Evolutionary conservation across 2,329 filamentous ascomycete genomes (phyloP).

Genomic region (Venturia oleaginea): DNA sequence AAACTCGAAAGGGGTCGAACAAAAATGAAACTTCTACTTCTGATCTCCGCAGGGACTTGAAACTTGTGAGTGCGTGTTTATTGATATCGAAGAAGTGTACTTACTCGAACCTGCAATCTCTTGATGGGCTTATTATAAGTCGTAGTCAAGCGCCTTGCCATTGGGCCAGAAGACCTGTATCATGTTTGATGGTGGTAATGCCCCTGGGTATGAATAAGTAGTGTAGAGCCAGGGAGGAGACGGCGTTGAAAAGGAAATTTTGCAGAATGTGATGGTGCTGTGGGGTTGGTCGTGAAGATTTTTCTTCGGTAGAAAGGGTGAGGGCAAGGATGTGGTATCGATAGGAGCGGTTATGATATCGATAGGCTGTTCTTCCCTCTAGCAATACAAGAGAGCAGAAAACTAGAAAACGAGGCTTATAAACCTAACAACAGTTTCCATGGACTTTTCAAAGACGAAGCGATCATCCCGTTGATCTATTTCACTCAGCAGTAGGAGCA

Average conservation of each 20-base stretch:
- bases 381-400: not conserved
- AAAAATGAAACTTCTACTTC: no score
- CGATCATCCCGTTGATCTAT: not conserved
- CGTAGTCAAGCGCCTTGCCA: slow-evolving; percentile 51
- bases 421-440: no score
- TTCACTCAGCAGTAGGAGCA: slow-evolving; percentile 11
- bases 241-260: not conserved
- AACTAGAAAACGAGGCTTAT: not conserved
- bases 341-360: not conserved
- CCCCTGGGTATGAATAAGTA: not conserved
- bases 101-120: slow-evolving; percentile 16
- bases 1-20: no score
- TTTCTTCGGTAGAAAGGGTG: not conserved
- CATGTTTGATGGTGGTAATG: not conserved
- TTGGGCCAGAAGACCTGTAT: slow-evolving; percentile 37
- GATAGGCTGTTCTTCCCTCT: not conserved
- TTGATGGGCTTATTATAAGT: slow-evolving; percentile 17
- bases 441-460: no score
- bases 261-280: not conserved
- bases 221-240: not conserved
- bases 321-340: not conserved
- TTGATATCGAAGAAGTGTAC: not conserved
- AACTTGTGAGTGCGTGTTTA: not conserved
- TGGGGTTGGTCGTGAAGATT: not conserved
- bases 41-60: no score